phyloP scores from a whole-genome alignment of 495 filamentous ascomycete genomes.

The Beverwykella pulmonaria region DNA sequence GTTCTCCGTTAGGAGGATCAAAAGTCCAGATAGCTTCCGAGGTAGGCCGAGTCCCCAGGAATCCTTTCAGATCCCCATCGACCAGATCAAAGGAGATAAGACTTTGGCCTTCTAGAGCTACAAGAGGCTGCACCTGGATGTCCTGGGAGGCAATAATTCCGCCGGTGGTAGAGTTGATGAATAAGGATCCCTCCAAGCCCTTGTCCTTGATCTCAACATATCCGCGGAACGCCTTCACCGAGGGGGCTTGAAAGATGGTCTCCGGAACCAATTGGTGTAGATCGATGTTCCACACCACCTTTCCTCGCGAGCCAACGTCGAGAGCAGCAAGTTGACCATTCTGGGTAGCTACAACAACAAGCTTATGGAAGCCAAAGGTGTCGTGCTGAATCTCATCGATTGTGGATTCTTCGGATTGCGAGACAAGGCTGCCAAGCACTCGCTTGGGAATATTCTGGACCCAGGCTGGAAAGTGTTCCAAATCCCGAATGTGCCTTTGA shows the following conservation, averaged over 20 bases:
- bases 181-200: conserved; percentile 13
- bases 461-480: conserved; percentile 77
- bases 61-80: conserved; percentile 40
- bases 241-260: conserved; percentile 56
- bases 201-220: conserved; percentile 58
- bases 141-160: conserved; percentile 16
- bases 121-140: not conserved
- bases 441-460: conserved; percentile 50
- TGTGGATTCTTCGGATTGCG: conserved; percentile 47
- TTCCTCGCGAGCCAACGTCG: conserved; percentile 73
- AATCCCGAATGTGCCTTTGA: conserved; percentile 76
- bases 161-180: conserved; percentile 38
- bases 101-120: not conserved
- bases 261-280: conserved; percentile 57
- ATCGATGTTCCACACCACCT: conserved; percentile 72
- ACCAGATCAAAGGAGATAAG: conserved; percentile 39
- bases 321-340: conserved; percentile 78
- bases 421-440: conserved; percentile 69
- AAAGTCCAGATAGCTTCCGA: conserved; percentile 67
- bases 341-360: conserved; percentile 77
- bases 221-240: conserved; percentile 47
- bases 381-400: conserved; percentile 67
- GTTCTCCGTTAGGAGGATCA: conserved; percentile 64
- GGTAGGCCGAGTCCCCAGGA: conserved; percentile 7
- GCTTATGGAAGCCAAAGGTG: conserved; percentile 84